Percentiles rank a stretch among this genome's conserved stretches.
These are phyloP conservation scores for Gracilariopsis chorda DNA, from an alignment of 23 red algal genomes.

Conservation along the genomic window DNA sequence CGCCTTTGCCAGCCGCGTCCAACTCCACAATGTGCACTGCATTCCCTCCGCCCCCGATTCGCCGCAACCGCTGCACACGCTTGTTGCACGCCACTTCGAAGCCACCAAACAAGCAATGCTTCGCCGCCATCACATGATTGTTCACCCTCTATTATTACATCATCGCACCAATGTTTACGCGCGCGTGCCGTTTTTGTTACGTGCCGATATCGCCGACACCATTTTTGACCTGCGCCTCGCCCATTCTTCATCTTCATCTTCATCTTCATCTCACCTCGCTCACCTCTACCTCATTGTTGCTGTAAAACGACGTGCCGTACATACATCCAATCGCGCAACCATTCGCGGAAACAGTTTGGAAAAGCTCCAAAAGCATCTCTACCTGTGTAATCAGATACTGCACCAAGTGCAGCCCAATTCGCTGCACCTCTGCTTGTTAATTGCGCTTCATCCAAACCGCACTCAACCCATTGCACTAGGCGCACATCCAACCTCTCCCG, in stretches of 20 bases:
- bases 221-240: not conserved
- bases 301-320: constrained; percentile 25
- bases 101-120: not conserved
- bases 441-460: constrained; percentile 40
- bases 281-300: constrained; percentile 1
- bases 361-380: constrained; percentile 8
- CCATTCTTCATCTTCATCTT: not conserved
- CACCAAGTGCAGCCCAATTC: not conserved
- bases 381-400: constrained; percentile 22
- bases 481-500: not conserved
- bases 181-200: constrained; percentile 1
- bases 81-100: not conserved
- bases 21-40: not conserved
- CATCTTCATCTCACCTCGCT: not conserved
- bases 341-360: not conserved
- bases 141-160: not conserved
- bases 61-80: too few species aligned
- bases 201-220: not conserved
- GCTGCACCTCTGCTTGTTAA: not conserved
- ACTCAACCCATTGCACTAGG: constrained; percentile 25
- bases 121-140: not conserved
- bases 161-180: not conserved
- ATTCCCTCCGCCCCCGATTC: not conserved
- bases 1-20: constrained; percentile 26
- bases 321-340: not conserved